Conservation (phyloP, 768 basidiomycete genomes). For the Chalciporus chontae region DNA sequence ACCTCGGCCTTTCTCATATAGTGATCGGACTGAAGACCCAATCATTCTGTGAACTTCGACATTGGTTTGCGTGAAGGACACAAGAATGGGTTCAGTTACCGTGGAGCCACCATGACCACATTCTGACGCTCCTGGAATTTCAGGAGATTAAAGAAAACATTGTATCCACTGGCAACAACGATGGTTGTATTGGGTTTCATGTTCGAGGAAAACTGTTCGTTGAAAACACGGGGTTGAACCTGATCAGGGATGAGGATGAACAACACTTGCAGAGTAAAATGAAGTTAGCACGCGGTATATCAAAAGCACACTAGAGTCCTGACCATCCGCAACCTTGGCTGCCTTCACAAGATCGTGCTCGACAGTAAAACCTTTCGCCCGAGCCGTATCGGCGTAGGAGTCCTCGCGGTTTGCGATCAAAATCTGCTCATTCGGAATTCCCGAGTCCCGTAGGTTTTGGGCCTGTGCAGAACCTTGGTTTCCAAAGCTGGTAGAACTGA, state of each 20-base stretch:
- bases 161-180: slow-evolving; percentile 63
- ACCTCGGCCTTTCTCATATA: slow-evolving; percentile 57
- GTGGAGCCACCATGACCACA: slow-evolving; percentile 65
- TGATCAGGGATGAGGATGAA: slow-evolving; percentile 65
- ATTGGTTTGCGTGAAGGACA: background rate
- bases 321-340: slow-evolving; percentile 53
- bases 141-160: slow-evolving; percentile 59
- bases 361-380: slow-evolving; percentile 52
- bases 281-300: background rate
- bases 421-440: slow-evolving; percentile 59
- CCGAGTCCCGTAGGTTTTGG: slow-evolving; percentile 61
- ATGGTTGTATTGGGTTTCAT: slow-evolving; percentile 48
- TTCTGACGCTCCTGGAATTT: slow-evolving; percentile 51
- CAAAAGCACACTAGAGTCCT: slow-evolving; percentile 5
- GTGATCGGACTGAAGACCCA: slow-evolving; percentile 58
- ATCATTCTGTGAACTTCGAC: slow-evolving; percentile 47
- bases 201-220: slow-evolving; percentile 46
- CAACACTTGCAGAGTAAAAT: slow-evolving; percentile 37
- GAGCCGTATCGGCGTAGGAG: slow-evolving; percentile 55
- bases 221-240: slow-evolving; percentile 61
- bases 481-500: slow-evolving; percentile 43
- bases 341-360: slow-evolving; percentile 57
- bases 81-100: slow-evolving; percentile 26
- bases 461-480: slow-evolving; percentile 68
- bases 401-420: slow-evolving; percentile 57